Conservation (phyloP, 2,329 filamentous ascomycete genomes). For the Botrytis fragariae region DNA sequence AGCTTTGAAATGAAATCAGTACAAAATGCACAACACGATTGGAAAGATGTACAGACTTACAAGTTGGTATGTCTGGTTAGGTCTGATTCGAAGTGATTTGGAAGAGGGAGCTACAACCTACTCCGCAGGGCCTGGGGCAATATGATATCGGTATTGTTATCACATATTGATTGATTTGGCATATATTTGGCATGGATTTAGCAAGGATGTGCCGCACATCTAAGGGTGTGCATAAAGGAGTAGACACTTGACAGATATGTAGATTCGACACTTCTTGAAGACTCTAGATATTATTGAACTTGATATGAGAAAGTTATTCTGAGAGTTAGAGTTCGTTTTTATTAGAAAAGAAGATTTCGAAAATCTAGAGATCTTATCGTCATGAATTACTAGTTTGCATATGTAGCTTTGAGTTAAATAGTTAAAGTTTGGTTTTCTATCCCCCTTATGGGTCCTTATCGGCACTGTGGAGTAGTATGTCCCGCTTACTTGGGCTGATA, state of each 20-base stretch:
- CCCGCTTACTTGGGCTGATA: slow-evolving; percentile 17
- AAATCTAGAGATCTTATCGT: not conserved
- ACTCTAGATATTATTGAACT: not conserved
- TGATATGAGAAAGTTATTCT: not conserved
- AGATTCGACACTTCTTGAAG: not conserved
- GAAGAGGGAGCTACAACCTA: not conserved
- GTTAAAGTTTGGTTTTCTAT: not conserved
- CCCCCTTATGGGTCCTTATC: not conserved
- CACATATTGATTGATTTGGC: not conserved
- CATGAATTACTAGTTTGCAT: not conserved
- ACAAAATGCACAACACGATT: not conserved
- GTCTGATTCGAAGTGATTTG: not conserved
- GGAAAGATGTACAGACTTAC: not conserved
- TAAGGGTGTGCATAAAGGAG: not conserved
- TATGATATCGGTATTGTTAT: not conserved
- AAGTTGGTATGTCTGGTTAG: not conserved
- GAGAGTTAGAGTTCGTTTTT: not conserved
- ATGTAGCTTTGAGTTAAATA: not conserved
- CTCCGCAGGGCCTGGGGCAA: not conserved
- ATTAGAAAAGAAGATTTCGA: not conserved
- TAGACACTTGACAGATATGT: not conserved
- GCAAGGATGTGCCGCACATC: not conserved
- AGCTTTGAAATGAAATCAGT: not conserved
- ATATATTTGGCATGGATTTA: slow-evolving; percentile 1
- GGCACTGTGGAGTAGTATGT: not conserved